Evolutionary conservation across 345 rosid species (phyloP).

Genomic region (Eucalyptus curtisii): DNA sequence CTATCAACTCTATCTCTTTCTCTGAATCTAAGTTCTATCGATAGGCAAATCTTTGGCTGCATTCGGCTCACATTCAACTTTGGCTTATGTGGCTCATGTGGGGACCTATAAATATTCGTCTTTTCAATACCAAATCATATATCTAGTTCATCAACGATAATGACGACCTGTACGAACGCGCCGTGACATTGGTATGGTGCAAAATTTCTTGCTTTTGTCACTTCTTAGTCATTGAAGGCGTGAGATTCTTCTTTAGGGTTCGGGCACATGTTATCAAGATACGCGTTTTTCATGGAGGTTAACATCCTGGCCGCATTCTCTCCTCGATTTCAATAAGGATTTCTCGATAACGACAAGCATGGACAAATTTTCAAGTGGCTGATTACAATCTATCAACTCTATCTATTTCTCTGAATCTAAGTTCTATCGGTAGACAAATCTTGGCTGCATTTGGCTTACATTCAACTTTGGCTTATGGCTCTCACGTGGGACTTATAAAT

Average conservation of each 20-base stretch:
- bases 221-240: neutral
- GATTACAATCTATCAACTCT: neutral
- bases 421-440: neutral
- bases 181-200: fast-evolving
- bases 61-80: neutral
- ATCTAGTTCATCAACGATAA: neutral
- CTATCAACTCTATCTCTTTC: neutral
- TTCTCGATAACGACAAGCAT: too few relatives aligned
- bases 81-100: fast-evolving
- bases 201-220: neutral
- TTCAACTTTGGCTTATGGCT: neutral
- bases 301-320: neutral
- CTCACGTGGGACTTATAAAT: fast-evolving
- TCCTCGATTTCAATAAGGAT: neutral
- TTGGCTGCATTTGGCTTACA: neutral
- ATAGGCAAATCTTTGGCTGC: neutral
- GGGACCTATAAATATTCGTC: neutral
- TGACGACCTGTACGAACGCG: fast-evolving
- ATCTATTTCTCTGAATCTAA: neutral
- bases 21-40: neutral
- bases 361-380: too few relatives aligned
- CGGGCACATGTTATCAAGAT: neutral
- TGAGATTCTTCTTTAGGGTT: neutral
- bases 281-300: neutral
- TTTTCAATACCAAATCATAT: neutral